Evolutionary conservation across 2,329 filamentous ascomycete species (phyloP).

Genomic region (Penicillium sp.): DNA sequence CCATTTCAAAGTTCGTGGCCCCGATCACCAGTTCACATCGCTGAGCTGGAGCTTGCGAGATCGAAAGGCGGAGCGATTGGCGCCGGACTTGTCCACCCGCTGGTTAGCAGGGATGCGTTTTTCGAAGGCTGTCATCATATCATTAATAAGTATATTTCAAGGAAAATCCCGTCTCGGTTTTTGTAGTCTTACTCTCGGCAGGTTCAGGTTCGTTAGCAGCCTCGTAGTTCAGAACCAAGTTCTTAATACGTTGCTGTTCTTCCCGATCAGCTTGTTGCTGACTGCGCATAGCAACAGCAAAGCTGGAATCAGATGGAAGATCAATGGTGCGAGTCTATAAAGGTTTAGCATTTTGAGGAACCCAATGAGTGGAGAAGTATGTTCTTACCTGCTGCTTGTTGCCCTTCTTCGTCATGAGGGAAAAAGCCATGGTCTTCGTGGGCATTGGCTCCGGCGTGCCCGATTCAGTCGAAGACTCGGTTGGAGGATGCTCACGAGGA

Average conservation of each 20-base stretch:
- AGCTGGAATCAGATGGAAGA: slow-evolving; percentile 81
- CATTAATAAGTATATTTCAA: background rate
- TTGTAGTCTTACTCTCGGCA: slow-evolving; percentile 66
- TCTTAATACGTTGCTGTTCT: slow-evolving; percentile 98
- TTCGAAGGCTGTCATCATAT: slow-evolving; percentile 35
- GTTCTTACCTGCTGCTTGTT: slow-evolving; percentile 82
- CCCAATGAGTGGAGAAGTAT: background rate
- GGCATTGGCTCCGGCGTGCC: slow-evolving; percentile 27
- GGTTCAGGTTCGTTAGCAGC: slow-evolving; percentile 79
- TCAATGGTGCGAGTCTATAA: slow-evolving; percentile 84
- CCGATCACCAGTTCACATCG: slow-evolving; percentile 91
- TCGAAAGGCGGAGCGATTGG: slow-evolving; percentile 73
- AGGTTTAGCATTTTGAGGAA: slow-evolving; percentile 15
- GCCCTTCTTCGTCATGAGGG: slow-evolving; percentile 90
- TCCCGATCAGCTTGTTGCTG: slow-evolving; percentile 94
- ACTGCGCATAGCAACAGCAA: slow-evolving; percentile 93
- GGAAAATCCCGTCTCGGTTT: slow-evolving; percentile 38
- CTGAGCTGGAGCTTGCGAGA: slow-evolving; percentile 90
- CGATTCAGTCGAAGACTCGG: slow-evolving; percentile 41
- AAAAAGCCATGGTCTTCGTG: slow-evolving; percentile 86
- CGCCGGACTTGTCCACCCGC: slow-evolving; percentile 57
- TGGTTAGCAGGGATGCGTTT: slow-evolving; percentile 48
- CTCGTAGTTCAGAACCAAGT: slow-evolving; percentile 93
- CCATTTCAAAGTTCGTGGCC: background rate
- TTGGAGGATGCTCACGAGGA: slow-evolving; percentile 58